Conservation (phyloP, 495 filamentous ascomycete genomes). For the Neurospora tetrasperma region DNA sequence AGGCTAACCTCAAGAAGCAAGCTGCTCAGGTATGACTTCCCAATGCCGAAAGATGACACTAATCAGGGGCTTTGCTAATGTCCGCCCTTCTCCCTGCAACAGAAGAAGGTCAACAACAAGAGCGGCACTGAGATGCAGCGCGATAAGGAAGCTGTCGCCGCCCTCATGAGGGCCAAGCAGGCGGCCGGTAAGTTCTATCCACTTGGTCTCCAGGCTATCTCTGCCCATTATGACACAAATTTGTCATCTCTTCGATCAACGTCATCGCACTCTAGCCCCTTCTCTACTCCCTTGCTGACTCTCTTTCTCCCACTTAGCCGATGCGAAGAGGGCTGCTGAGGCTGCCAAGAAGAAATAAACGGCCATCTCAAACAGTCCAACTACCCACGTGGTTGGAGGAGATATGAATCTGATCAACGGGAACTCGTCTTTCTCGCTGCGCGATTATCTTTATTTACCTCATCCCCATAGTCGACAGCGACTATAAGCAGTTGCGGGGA, state of each 20-base stretch:
- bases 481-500: neutral
- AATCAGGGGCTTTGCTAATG: slow-evolving; percentile 12
- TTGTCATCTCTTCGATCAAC: neutral
- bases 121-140: slow-evolving; percentile 59
- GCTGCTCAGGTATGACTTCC: slow-evolving; percentile 39
- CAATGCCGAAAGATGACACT: neutral
- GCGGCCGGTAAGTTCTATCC: slow-evolving; percentile 50
- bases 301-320: slow-evolving; percentile 24
- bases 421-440: neutral
- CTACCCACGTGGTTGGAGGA: too few relatives aligned
- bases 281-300: neutral
- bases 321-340: slow-evolving; percentile 40
- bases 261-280: neutral
- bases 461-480: neutral
- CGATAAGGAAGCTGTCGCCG: slow-evolving; percentile 65
- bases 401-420: neutral
- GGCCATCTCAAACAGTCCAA: slow-evolving; percentile 14
- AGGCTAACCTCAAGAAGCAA: slow-evolving; percentile 64
- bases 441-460: neutral
- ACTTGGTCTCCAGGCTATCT: neutral
- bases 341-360: slow-evolving; percentile 23
- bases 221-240: neutral
- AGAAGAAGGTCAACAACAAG: slow-evolving; percentile 54
- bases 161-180: slow-evolving; percentile 88
- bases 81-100: slow-evolving; percentile 11